Evolutionary conservation across 768 basidiomycete genomes (phyloP), one percentile per base, ranked within the genome.

Genomic region (Botryobasidium botryosum): DNA sequence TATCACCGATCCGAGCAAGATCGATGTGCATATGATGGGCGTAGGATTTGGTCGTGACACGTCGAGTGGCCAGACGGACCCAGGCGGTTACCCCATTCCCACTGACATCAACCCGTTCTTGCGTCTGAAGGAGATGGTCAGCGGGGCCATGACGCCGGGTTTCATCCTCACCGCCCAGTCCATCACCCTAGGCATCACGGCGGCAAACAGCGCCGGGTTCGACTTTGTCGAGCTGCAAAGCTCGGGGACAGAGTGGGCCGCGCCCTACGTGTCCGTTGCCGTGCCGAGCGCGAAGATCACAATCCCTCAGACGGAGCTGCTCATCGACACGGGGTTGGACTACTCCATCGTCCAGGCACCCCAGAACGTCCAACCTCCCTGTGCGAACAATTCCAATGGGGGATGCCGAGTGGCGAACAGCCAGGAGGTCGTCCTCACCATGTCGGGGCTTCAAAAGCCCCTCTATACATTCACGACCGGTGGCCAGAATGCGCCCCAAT

Each of bases 121-220:
- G 21, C 44, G 28, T 20, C 27, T 45, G 44, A 25, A 45, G 35
- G 44, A 24, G 35, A 45, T 45, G 44, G 26, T 27, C 23, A 36
- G 25, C 3, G 44, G 36, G 13, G 35, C 24, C 20, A 18, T 27
- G 13, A 33, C 6, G 6, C 44, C 44, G 18, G 44, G 44, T 21
- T 45, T 36, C 36, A 45, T 45, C 44, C 32, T 45, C 35, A 23
- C 33, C 25, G 35, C 44, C 17, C 23, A 26, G 24, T 35, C 18
- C 17, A 45, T 45, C 35, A 45, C 44, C 6, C 44, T 45, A 8
- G 44, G 44, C 15, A 45, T 45, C 35, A 45, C 44, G 5, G 7
- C 5, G 12, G 35, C 6, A 24, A 37, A 45, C 25, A 35, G 44
- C 10, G 44, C 18, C 7, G 36, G 18, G 35, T 45, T 45, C 25